phyloP scores from a whole-genome alignment of 2,329 filamentous ascomycete species.

The Aspergillus unguis region DNA sequence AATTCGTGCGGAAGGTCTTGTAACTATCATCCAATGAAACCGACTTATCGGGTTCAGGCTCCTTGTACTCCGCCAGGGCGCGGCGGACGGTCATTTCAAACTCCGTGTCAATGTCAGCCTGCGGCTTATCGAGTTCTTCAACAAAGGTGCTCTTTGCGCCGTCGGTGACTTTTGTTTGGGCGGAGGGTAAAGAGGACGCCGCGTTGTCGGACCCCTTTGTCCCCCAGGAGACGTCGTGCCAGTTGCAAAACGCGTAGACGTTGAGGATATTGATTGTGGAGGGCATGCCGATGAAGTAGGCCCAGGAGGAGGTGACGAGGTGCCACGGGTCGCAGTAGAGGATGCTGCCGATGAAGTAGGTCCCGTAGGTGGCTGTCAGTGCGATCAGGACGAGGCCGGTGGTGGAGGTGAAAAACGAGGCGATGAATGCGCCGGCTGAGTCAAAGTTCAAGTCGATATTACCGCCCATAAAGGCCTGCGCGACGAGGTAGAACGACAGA shows the following conservation, averaged over 20 bases:
- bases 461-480: conserved; percentile 69
- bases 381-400: conserved; percentile 93
- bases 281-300: conserved; percentile 88
- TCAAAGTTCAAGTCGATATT: conserved; percentile 62
- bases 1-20: conserved; percentile 97
- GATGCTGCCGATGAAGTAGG: conserved; percentile 96
- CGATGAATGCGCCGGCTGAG: conserved; percentile 64
- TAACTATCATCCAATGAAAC: conserved; percentile 95
- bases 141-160: conserved; percentile 85
- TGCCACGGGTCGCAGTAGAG: conserved; percentile 98
- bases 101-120: conserved; percentile 96
- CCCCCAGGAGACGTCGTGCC: conserved; percentile 99
- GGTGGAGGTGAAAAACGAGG: conserved; percentile 75
- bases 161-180: conserved; percentile 72
- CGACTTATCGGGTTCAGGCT: conserved; percentile 71
- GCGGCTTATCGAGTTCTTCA: conserved; percentile 92
- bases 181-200: conserved; percentile 81
- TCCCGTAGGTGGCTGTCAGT: conserved; percentile 86
- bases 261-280: conserved; percentile 99
- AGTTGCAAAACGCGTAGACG: conserved; percentile 99
- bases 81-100: conserved; percentile 96
- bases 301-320: conserved; percentile 98
- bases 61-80: conserved; percentile 77
- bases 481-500: conserved; percentile 81
- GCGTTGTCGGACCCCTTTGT: conserved; percentile 98